Evolutionary conservation across 208 protist genomes (phyloP).

Genomic region (Trypanosomatidae sp.): DNA sequence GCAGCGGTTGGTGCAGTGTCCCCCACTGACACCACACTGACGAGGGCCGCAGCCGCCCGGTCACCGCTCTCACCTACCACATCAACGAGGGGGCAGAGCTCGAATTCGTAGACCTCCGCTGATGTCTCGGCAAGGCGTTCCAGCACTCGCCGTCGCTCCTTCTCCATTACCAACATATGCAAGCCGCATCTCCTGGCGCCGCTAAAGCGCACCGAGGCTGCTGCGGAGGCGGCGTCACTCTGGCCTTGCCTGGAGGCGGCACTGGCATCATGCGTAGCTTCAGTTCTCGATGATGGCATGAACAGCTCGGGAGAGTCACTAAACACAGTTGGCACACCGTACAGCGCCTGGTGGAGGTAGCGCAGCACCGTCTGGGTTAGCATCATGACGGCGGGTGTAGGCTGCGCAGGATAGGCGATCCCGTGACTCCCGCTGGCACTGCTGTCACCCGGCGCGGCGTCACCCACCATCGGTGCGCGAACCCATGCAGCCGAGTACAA

Average conservation of each 20-base stretch:
- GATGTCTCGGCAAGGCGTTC: slow-evolving; percentile 4
- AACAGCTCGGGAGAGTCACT: not conserved
- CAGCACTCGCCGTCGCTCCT: slow-evolving; percentile 6
- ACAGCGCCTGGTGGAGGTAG: slow-evolving; percentile 21
- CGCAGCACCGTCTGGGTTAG: slow-evolving; percentile 11
- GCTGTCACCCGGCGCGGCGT: not conserved
- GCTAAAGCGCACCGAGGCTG: not conserved
- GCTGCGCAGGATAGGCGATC: slow-evolving; percentile 15
- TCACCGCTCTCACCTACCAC: not conserved
- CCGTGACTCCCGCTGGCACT: not conserved
- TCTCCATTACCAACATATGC: not conserved
- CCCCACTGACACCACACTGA: not conserved
- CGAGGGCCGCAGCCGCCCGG: not conserved
- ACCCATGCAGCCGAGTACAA: slow-evolving; percentile 9
- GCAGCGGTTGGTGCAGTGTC: not conserved
- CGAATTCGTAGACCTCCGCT: slow-evolving; percentile 16
- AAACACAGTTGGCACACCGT: slow-evolving; percentile 8
- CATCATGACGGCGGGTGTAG: slow-evolving; percentile 13
- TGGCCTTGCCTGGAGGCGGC: not conserved
- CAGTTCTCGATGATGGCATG: not conserved
- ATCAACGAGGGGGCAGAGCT: slow-evolving; percentile 12
- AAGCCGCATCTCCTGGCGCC: not conserved
- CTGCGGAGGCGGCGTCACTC: not conserved
- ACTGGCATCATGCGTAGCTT: too few relatives aligned
- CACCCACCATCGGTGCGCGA: not conserved